These are phyloP conservation scores for Colletotrichum zoysiae DNA, from an alignment of 2,329 filamentous ascomycete genomes.

Conservation along the genomic window DNA sequence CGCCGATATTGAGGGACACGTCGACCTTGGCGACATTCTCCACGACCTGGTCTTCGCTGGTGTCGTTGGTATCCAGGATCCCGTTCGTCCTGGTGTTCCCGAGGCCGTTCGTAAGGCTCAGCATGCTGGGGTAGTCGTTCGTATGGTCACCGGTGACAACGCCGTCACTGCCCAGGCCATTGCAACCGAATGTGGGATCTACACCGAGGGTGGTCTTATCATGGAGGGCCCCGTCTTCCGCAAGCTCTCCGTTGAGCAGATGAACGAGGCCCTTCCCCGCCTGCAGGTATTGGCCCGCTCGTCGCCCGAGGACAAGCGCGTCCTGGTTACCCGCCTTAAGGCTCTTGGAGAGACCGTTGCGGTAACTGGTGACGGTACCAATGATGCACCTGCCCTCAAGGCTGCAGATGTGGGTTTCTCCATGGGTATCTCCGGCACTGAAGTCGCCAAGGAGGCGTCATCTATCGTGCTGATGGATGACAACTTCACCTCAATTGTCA, in stretches of 20 bases:
- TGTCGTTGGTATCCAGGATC: slow-evolving; percentile 79
- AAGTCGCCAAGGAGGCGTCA: slow-evolving; percentile 77
- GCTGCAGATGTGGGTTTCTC: slow-evolving; percentile 77
- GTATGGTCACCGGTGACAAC: slow-evolving; percentile 82
- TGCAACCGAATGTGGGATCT: slow-evolving; percentile 73
- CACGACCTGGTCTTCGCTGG: slow-evolving; percentile 78
- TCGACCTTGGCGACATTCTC: slow-evolving; percentile 67
- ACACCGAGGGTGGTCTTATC: slow-evolving; percentile 71
- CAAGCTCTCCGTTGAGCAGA: slow-evolving; percentile 64
- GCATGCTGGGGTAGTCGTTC: slow-evolving; percentile 74
- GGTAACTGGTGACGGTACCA: slow-evolving; percentile 76
- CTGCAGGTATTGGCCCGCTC: slow-evolving; percentile 67
- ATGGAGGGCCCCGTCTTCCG: slow-evolving; percentile 75
- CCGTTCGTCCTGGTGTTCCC: slow-evolving; percentile 73
- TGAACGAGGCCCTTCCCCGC: slow-evolving; percentile 64
- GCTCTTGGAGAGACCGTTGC: slow-evolving; percentile 69
- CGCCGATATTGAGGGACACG: slow-evolving; percentile 73
- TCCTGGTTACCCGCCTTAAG: slow-evolving; percentile 68
- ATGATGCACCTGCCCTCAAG: slow-evolving; percentile 74
- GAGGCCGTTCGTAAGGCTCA: slow-evolving; percentile 74
- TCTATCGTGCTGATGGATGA: slow-evolving; percentile 77
- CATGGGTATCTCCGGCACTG: slow-evolving; percentile 76
- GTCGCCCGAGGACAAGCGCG: slow-evolving; percentile 70
- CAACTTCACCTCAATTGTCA: slow-evolving; percentile 75
- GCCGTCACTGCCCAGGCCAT: slow-evolving; percentile 73